phyloP scores from a whole-genome alignment of 257 asterid species.

The Anisodus tanguticus region DNA sequence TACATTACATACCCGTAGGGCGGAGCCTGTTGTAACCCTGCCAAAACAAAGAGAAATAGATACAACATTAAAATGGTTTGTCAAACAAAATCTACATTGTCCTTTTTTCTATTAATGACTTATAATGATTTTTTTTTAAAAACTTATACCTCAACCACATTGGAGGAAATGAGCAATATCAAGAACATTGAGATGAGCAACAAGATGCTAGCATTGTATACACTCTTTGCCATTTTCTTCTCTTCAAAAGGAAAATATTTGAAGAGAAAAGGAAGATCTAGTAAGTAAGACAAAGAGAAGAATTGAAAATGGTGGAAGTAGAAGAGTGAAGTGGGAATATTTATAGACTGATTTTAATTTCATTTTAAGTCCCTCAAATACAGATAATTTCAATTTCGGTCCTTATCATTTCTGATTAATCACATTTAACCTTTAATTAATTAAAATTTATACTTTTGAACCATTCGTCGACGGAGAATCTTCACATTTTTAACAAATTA shows the following conservation, averaged over 20 bases:
- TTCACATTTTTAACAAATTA: background rate
- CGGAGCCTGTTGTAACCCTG: slow-evolving; percentile 45
- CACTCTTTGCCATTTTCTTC: slow-evolving; percentile 28
- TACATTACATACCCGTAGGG: slow-evolving; percentile 32
- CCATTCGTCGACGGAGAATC: background rate
- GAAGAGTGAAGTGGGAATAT: slow-evolving; percentile 13
- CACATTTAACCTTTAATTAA: background rate
- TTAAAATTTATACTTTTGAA: background rate
- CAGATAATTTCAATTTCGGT: background rate
- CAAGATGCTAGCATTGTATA: slow-evolving; percentile 32
- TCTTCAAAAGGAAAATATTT: background rate
- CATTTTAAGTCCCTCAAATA: background rate
- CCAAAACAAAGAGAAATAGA: background rate
- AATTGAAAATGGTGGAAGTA: background rate
- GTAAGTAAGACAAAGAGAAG: background rate
- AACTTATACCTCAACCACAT: slow-evolving; percentile 38
- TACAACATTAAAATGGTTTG: too few species aligned
- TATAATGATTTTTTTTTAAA: too few species aligned
- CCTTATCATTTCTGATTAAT: background rate
- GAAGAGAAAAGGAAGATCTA: background rate
- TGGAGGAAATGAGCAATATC: slow-evolving; percentile 34
- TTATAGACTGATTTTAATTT: slow-evolving; percentile 35
- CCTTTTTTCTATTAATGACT: background rate
- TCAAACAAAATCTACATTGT: background rate
- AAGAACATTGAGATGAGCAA: slow-evolving; percentile 39